Evolutionary conservation across 176 grass and related monocot genomes (phyloP), one percentile per base, ranked within the genome.

Genomic region (Cenchrus americanus): DNA sequence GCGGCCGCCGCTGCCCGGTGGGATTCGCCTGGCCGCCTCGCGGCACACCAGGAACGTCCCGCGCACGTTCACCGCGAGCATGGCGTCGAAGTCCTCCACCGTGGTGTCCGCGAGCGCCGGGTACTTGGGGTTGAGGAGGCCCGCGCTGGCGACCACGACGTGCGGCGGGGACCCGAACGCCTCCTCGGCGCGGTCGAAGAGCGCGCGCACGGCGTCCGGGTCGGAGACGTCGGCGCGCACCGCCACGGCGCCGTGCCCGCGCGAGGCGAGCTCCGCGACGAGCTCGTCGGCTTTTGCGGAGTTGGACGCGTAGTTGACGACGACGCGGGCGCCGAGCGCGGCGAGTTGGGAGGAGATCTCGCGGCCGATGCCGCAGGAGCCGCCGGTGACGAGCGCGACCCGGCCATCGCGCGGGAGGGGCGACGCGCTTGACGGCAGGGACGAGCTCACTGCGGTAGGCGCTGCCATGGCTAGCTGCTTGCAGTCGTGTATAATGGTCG

Each of bases 151-250:
- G 34, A 97, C 87, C 48, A 94, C 86, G 48, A 97, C 80, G 84
- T 80, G 89, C 13, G 75, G 76, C 34, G 79, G 22, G 40, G 79
- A 82, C 43, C 85, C 86, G 88, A 97, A 94, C 0, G 80, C 81
- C n/a, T 82, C 75, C 84, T 94, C 94, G 5, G 91, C 67, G 24
- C 14, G 23, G 87, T 94, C 87, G 85, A 97, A 97, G 40, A 97
- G 89, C 18, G 71, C 90, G 47, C 50, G 75, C 66, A 94, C 91
- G 6, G 82, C 67, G 14, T 77, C 85, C 5, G 82, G 72, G 61
- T 94, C 71, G 2, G 87, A 86, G 3, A 97, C 92, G 62, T 97
- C 89, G 7, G 86, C 85, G 48, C 65, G 84, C 1, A 71, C 73
- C 5, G 92, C 41, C 48, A 89, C 69, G 6, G 80, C 82, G 0